A percentile compares a stretch with the other conserved stretches of the same genome.
Evolutionary conservation across 2,329 filamentous ascomycete species (phyloP).

Genomic region (Claviceps paspali): DNA sequence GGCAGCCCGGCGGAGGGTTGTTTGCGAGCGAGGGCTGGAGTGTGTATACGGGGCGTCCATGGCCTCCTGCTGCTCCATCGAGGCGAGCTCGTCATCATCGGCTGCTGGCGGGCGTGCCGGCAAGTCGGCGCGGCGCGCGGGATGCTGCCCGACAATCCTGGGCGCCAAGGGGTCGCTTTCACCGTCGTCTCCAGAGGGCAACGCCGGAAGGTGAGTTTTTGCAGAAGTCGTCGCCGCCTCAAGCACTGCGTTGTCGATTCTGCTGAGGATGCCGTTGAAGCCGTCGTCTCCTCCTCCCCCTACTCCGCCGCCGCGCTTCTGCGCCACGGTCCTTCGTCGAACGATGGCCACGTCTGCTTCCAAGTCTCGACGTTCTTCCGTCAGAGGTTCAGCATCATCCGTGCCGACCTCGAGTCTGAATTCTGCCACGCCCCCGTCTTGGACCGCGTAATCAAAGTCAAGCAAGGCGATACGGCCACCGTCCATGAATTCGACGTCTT

Average conservation of each 20-base stretch:
- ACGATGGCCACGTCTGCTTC: conserved; percentile 69
- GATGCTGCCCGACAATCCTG: conserved; percentile 26
- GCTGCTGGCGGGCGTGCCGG: conserved; percentile 16
- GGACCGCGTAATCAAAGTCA: conserved; percentile 53
- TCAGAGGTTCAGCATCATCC: conserved; percentile 50
- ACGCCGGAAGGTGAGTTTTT: conserved; percentile 14
- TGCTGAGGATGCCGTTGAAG: background rate
- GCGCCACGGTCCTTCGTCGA: conserved; percentile 55
- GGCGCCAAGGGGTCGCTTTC: conserved; percentile 39
- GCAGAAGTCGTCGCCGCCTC: conserved; percentile 30
- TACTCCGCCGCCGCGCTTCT: conserved; percentile 30
- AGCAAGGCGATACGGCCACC: conserved; percentile 58
- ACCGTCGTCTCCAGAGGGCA: conserved; percentile 14
- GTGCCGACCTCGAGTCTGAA: conserved; percentile 62
- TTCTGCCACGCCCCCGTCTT: conserved; percentile 39
- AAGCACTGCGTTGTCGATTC: conserved; percentile 27
- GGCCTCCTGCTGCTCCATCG: conserved; percentile 42
- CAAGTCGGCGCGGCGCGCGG: conserved; percentile 8
- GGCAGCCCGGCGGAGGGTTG: conserved; percentile 56
- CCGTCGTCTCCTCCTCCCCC: too few relatives aligned
- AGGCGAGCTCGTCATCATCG: conserved; percentile 28
- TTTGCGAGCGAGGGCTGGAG: conserved; percentile 52
- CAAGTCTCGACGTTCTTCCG: conserved; percentile 59
- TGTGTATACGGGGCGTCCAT: conserved; percentile 61
- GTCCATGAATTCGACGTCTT: conserved; percentile 61